Evolutionary conservation across 164 flowering plant species (phyloP).

Genomic region (Stephania yunnanensis): DNA sequence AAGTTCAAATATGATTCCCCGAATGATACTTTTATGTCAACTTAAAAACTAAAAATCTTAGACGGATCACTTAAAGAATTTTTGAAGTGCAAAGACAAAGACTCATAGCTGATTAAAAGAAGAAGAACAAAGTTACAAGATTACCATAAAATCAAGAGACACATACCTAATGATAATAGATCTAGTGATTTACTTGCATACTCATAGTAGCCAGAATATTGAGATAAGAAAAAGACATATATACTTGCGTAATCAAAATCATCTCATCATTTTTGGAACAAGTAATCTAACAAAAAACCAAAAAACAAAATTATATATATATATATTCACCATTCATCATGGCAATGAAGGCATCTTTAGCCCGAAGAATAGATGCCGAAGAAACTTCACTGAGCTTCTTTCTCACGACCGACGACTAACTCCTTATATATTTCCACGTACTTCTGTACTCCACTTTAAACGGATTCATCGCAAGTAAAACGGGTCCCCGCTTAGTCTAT

Average conservation of each 20-base stretch:
- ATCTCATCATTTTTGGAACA: not conserved
- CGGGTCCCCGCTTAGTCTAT: slow-evolving; percentile 94
- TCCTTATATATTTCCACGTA: slow-evolving; percentile 67
- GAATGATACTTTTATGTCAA: not conserved
- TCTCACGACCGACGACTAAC: slow-evolving; percentile 42
- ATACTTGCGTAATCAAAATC: not conserved
- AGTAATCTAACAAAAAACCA: not conserved
- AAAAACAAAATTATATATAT: no score
- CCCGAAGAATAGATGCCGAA: slow-evolving; percentile 77
- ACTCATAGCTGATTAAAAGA: not conserved
- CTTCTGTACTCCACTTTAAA: slow-evolving; percentile 56
- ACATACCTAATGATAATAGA: slow-evolving; percentile 77
- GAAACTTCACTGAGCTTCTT: slow-evolving; percentile 40
- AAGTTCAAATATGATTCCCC: not conserved
- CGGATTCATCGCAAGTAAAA: slow-evolving; percentile 90
- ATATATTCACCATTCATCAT: slow-evolving; percentile 70
- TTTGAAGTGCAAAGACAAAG: not conserved
- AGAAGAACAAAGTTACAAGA: slow-evolving; percentile 1
- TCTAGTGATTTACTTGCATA: slow-evolving; percentile 72
- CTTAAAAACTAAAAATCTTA: not conserved
- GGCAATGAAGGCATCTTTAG: slow-evolving; percentile 62
- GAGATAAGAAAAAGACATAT: not conserved
- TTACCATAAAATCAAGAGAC: not conserved
- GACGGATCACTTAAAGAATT: not conserved
- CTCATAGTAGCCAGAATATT: slow-evolving; percentile 32